Conservation (phyloP, 305 asterid species). For the Lippia alba region DNA sequence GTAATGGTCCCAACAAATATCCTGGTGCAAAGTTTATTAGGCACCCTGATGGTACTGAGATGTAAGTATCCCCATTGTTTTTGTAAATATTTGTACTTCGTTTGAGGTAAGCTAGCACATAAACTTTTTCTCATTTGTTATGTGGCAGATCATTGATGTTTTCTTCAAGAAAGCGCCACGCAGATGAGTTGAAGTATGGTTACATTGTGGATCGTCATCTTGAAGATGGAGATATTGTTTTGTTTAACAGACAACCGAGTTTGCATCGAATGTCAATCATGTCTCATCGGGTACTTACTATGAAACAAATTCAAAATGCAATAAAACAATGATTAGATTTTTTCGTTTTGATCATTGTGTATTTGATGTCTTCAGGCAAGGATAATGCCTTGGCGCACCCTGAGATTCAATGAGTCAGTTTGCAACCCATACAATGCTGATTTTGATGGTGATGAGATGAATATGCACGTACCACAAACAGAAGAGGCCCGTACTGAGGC, state of each 20-base stretch:
- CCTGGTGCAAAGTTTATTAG: slow-evolving; percentile 87
- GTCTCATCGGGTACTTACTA: slow-evolving; percentile 78
- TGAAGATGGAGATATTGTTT: slow-evolving; percentile 86
- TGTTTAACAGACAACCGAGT: slow-evolving; percentile 96
- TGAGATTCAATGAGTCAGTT: slow-evolving; percentile 95
- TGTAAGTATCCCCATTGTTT: slow-evolving; percentile 55
- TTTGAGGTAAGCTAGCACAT: slow-evolving; percentile 11
- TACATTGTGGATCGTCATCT: slow-evolving; percentile 83
- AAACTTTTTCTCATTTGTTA: slow-evolving; percentile 14
- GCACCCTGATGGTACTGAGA: slow-evolving; percentile 75
- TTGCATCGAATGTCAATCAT: slow-evolving; percentile 97
- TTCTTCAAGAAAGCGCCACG: slow-evolving; percentile 64
- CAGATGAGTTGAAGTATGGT: slow-evolving; percentile 86
- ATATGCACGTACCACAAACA: slow-evolving; percentile 98
- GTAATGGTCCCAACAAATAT: slow-evolving; percentile 89
- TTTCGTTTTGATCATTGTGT: slow-evolving; percentile 28
- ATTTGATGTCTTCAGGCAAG: slow-evolving; percentile 67
- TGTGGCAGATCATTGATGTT: slow-evolving; percentile 66
- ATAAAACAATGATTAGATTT: slow-evolving; percentile 12
- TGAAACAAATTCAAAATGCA: slow-evolving; percentile 18
- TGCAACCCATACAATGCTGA: slow-evolving; percentile 98
- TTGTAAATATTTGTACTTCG: slow-evolving; percentile 5
- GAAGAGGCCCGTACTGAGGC: slow-evolving; percentile 99
- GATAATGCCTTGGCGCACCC: slow-evolving; percentile 99
- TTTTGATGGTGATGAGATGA: slow-evolving; percentile 99